A percentile compares a stretch with the other conserved stretches of the same genome.
Conservation (phyloP, 768 basidiomycete genomes). For the Calvatia gigantea region DNA sequence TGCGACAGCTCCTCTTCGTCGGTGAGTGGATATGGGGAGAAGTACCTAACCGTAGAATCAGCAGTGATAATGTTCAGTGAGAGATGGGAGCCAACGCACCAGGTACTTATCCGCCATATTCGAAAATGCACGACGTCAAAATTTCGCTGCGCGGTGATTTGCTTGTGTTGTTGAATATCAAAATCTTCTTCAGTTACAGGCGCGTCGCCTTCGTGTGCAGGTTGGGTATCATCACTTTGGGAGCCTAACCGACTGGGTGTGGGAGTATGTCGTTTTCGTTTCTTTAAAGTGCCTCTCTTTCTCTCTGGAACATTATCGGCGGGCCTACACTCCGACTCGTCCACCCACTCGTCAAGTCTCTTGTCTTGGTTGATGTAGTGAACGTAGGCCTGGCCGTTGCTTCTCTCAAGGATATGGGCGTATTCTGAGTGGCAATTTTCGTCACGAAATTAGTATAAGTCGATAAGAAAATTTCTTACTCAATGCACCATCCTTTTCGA, state of each 20-base stretch:
- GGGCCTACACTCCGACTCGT: conserved; percentile 32
- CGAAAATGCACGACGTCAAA: conserved; percentile 87
- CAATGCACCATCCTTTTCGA: conserved; percentile 29
- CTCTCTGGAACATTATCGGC: conserved; percentile 19
- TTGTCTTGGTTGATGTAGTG: conserved; percentile 71
- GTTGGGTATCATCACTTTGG: conserved; percentile 20
- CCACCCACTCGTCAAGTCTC: conserved; percentile 73
- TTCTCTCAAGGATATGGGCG: conserved; percentile 52
- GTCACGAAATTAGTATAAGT: background rate
- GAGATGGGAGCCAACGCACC: conserved; percentile 45
- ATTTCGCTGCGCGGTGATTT: conserved; percentile 69
- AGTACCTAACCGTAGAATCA: conserved; percentile 59
- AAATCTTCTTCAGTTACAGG: conserved; percentile 66
- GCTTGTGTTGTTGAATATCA: conserved; percentile 64
- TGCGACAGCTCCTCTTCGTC: conserved; percentile 49
- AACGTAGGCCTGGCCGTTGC: conserved; percentile 56
- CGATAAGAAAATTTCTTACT: conserved; percentile 20
- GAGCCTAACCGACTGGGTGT: conserved; percentile 22
- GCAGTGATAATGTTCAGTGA: background rate
- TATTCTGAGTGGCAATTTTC: conserved; percentile 28
- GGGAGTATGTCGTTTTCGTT: conserved; percentile 35
- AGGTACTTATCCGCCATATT: conserved; percentile 83
- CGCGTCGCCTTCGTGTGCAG: conserved; percentile 23
- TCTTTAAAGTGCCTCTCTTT: conserved; percentile 22
- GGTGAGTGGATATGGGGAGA: conserved; percentile 83